These are phyloP conservation scores for Aspergillus japonicus DNA, from an alignment of 2,329 filamentous ascomycete genomes.

Conservation along the genomic window DNA sequence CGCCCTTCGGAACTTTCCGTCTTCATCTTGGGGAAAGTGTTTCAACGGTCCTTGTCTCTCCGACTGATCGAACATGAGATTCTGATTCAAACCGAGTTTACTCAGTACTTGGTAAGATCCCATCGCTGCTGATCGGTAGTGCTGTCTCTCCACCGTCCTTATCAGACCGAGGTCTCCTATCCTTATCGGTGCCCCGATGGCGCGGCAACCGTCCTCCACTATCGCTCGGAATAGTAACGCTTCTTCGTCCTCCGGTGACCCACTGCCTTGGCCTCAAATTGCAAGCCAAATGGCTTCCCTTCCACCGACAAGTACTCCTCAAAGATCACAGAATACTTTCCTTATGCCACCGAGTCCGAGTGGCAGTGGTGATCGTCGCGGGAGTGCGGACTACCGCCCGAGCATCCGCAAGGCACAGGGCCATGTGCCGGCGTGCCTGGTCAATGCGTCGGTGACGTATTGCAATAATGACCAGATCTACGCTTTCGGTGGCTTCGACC, in stretches of 20 bases:
- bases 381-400: constrained; percentile 73
- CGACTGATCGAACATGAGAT: background rate
- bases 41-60: background rate
- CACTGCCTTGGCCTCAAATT: constrained; percentile 32
- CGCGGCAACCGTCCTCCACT: constrained; percentile 11
- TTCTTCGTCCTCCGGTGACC: constrained; percentile 32
- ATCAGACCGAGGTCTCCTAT: background rate
- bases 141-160: background rate
- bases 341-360: constrained; percentile 85
- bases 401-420: constrained; percentile 76
- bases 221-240: constrained; percentile 10
- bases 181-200: constrained; percentile 2
- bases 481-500: constrained; percentile 96
- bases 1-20: constrained; percentile 8
- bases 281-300: constrained; percentile 32
- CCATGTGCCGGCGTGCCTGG: constrained; percentile 84
- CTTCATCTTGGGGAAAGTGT: background rate
- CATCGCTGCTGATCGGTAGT: background rate
- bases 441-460: constrained; percentile 98
- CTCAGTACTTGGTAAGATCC: background rate
- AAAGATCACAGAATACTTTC: constrained; percentile 68
- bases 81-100: background rate
- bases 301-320: constrained; percentile 35
- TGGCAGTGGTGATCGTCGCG: constrained; percentile 64
- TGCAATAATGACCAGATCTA: constrained; percentile 97